Evolutionary conservation across 371 early-diverging fungal genomes (phyloP).

Genomic region (Actinomortierella wolfii): DNA sequence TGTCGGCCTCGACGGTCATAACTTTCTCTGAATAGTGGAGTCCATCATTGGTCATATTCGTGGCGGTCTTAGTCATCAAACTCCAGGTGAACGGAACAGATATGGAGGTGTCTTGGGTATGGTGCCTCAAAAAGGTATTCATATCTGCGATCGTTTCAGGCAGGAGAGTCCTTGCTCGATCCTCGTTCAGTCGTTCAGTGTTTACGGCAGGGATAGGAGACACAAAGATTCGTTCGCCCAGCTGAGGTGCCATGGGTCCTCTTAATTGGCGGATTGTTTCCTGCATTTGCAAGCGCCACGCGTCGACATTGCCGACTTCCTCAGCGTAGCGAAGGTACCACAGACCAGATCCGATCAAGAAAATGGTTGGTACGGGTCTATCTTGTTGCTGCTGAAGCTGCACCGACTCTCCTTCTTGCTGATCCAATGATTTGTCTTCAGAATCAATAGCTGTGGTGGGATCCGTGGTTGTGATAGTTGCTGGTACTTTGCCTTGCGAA

Average conservation of each 20-base stretch:
- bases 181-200: conserved; percentile 46
- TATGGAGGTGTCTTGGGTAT: conserved; percentile 25
- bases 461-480: conserved; percentile 7
- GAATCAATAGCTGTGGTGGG: neutral
- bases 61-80: conserved; percentile 45
- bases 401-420: conserved; percentile 3
- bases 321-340: conserved; percentile 62
- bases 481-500: conserved; percentile 7
- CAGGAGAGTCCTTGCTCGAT: conserved; percentile 48
- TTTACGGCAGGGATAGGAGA: conserved; percentile 47
- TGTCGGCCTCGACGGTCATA: conserved; percentile 54
- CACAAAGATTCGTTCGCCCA: conserved; percentile 39
- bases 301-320: conserved; percentile 35
- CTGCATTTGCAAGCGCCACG: conserved; percentile 57
- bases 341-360: conserved; percentile 61
- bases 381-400: neutral
- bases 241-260: conserved; percentile 7
- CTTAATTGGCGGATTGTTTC: conserved; percentile 40
- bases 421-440: neutral
- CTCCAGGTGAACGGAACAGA: conserved; percentile 60
- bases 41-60: conserved; percentile 61
- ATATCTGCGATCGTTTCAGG: conserved; percentile 54
- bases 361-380: conserved; percentile 47
- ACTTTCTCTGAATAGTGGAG: conserved; percentile 58
- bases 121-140: conserved; percentile 56